Conservation (phyloP, 352 stramenopile species). For the Phytophthora podocarpi region DNA sequence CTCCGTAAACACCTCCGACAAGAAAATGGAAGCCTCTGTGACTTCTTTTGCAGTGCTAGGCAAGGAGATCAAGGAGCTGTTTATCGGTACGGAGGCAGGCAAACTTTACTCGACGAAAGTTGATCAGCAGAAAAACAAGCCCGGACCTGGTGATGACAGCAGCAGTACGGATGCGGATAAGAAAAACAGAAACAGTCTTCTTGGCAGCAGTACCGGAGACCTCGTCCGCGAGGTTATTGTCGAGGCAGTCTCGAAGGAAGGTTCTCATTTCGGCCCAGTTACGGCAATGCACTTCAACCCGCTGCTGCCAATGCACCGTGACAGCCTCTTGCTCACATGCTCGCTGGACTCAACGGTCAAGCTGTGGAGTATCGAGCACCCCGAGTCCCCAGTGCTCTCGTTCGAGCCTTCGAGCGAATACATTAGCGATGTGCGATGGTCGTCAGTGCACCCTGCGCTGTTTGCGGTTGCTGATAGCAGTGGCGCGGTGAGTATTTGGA, state of each 20-base stretch:
- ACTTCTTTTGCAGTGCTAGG: constrained; percentile 83
- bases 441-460: constrained; percentile 72
- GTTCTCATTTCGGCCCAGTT: constrained; percentile 82
- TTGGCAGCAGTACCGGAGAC: constrained; percentile 29
- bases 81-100: constrained; percentile 83
- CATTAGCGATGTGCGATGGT: constrained; percentile 89
- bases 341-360: constrained; percentile 90
- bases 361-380: constrained; percentile 84
- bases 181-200: constrained; percentile 36
- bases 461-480: constrained; percentile 86
- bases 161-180: constrained; percentile 44
- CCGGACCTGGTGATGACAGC: constrained; percentile 26
- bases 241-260: constrained; percentile 59
- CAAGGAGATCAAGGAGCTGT: constrained; percentile 86
- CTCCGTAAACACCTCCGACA: constrained; percentile 67
- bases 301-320: constrained; percentile 66
- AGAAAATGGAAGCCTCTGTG: constrained; percentile 87
- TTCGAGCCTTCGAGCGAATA: constrained; percentile 91
- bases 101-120: constrained; percentile 82
- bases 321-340: constrained; percentile 80
- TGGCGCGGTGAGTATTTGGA: constrained; percentile 81
- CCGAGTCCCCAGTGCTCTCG: constrained; percentile 68
- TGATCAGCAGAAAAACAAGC: constrained; percentile 77
- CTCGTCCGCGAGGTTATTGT: constrained; percentile 75
- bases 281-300: constrained; percentile 89